These are phyloP conservation scores for Termitomyces sp. DNA, from an alignment of 768 basidiomycete species.

Conservation along the genomic window DNA sequence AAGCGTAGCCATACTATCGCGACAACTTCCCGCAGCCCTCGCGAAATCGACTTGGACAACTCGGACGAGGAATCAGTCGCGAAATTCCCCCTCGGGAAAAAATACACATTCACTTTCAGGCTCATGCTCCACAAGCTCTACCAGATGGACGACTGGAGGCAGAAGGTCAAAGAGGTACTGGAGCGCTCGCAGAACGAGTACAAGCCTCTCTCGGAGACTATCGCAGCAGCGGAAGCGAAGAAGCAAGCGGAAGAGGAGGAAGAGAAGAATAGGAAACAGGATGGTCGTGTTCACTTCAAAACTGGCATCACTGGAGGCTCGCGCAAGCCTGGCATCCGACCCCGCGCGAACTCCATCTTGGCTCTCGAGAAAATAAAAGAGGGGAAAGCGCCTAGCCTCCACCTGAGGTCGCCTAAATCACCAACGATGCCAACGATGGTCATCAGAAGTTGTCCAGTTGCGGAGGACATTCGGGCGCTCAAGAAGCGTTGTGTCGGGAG, in stretches of 20 bases:
- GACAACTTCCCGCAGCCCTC: slow-evolving; percentile 2
- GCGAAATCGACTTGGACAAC: slow-evolving; percentile 15
- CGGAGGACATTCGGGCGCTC: slow-evolving; percentile 32
- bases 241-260: slow-evolving; percentile 1
- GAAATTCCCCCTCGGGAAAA: slow-evolving; percentile 41
- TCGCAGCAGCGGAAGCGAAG: slow-evolving; percentile 12
- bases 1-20: slow-evolving; percentile 25
- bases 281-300: slow-evolving; percentile 24
- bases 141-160: slow-evolving; percentile 54
- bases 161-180: slow-evolving; percentile 50
- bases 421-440: not conserved
- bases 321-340: slow-evolving; percentile 19
- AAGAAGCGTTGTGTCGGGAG: slow-evolving; percentile 57
- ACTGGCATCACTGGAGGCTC: slow-evolving; percentile 16
- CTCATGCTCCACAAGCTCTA: slow-evolving; percentile 68
- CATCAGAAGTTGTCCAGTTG: slow-evolving; percentile 2
- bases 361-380: slow-evolving; percentile 15
- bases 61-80: slow-evolving; percentile 26
- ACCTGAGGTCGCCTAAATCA: slow-evolving; percentile 6
- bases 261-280: slow-evolving; percentile 1
- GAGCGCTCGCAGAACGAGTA: slow-evolving; percentile 52
- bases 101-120: slow-evolving; percentile 61
- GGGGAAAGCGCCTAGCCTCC: slow-evolving; percentile 1
- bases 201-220: slow-evolving; percentile 46
- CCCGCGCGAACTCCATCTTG: slow-evolving; percentile 31